Base-by-base conservation (phyloP, 345 rosid genomes). In the Noccaea caerulescens region DNA sequence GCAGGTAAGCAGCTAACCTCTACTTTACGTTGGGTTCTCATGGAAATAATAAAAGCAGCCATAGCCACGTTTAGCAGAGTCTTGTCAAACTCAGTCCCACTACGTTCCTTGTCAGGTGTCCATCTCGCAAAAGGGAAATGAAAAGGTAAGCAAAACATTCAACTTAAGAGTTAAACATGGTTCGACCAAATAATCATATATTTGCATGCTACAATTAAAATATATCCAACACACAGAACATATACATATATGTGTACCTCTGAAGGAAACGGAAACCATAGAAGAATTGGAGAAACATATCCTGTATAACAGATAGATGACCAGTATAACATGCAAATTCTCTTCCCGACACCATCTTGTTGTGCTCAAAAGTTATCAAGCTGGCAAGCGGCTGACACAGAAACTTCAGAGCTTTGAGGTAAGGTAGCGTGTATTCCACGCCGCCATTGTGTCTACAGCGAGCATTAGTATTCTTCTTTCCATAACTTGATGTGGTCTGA, bases 321-420 rank as follows among this genome's bases (percentile, higher is more conserved):
- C 71, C 36, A 68, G 72, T 54, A 77, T 69, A 50, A 42, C 79
- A 58, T 62, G 78, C 66, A 36, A 49, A 69, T 58, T 72, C 80
- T 57, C 34, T 62, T 75, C 69, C 84, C 71, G 71, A 56, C 64
- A 87, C 30, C 43, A 88, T 45, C 38, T 76, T 71, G 30, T 78
- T 80, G 47, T 80, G 81, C 74, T 80, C 79, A 6, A 49, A 69
- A 76, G 82, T 82, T 25, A 91, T 79, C 58, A 77, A 73, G 66
- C 83, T 88, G 59, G 86, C 86, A 46, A 91, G 85, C 4, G 87
- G 91, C 65, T 83, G 81, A 63, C 95, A 87, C 73, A 88, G 76
- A 76, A 86, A 91, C 74, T 72, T 80, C 76, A 88, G 55, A 46
- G 82, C 86, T 68, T 73, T 71, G 8, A 82, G 71, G 76, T 83